Evolutionary conservation across 306 rosid species (phyloP), one percentile per base, ranked within the genome.

Genomic region (Cyamopsis tetragonoloba): DNA sequence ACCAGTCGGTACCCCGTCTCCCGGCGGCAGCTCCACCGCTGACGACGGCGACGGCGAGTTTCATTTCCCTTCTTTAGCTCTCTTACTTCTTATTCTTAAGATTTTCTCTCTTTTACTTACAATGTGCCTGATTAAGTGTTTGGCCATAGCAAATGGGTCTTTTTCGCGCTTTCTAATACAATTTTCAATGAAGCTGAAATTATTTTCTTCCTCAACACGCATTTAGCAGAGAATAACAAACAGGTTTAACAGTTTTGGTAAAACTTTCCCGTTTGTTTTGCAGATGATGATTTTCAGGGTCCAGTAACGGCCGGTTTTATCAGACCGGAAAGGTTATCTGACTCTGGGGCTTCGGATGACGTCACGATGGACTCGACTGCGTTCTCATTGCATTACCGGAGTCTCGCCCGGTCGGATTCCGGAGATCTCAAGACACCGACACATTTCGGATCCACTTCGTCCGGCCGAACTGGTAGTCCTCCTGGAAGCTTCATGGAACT

Each of bases 361-460:
- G 82, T 86, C 56, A 93, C 99, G 1, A 82, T 93, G 97, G 99
- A 93, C 57, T 86, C 96, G 2, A 93, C 92, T 0, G 87, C 90
- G 3, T 93, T 93, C 81, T 93, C 99, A 4, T 35, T 90, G 95
- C 99, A 93, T 78, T 93, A 86, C 66, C 91, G 88, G 44, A 93
- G 97, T 62, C 77, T 93, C 67, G 97, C 89, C 2, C 80, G 77
- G 60, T 93, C 99, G 3, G 95, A 93, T 7, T 80, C 85, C 5
- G 85, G 86, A 9, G 96, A 93, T 65, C 77, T 80, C 49, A 93
- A 83, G 80, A 90, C 99, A 4, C 96, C 90, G 4, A 84, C 87
- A 2, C 77, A 85, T 1, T 80, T 82, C 30, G 69, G 62, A 30
- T 50, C 73, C 34, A 72, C 77, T 39, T 77, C 89, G 4, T 75